Conservation (phyloP, 805 yeast species). For the Kodamaea neixiangensis region DNA sequence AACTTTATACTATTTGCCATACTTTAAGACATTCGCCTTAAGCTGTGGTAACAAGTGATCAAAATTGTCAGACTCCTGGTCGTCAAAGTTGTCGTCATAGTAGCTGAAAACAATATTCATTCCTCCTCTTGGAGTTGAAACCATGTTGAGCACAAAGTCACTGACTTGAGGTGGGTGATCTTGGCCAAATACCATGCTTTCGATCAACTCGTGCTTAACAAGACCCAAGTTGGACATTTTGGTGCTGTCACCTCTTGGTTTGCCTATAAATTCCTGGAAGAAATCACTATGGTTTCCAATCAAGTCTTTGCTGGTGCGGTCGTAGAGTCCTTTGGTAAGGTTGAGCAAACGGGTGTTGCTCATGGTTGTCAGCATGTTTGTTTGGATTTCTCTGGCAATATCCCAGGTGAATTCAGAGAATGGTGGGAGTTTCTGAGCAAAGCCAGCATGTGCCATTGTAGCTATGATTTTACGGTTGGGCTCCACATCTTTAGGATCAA, state of each 20-base stretch:
- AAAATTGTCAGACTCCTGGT: conserved; percentile 23
- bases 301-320: conserved; percentile 14
- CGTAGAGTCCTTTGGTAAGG: conserved; percentile 20
- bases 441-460: conserved; percentile 35
- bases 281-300: conserved; percentile 19
- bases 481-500: conserved; percentile 13
- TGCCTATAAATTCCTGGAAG: conserved; percentile 25
- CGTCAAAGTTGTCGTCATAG: conserved; percentile 29
- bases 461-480: conserved; percentile 29
- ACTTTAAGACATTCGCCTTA: conserved; percentile 21
- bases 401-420: conserved; percentile 36
- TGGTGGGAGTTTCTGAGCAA: conserved; percentile 33
- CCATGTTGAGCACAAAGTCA: conserved; percentile 36
- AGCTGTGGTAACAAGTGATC: conserved; percentile 23
- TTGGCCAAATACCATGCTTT: conserved; percentile 37
- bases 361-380: conserved; percentile 19
- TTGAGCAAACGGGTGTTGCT: conserved; percentile 28
- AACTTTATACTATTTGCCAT: not conserved
- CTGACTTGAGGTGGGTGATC: conserved; percentile 35
- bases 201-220: conserved; percentile 26
- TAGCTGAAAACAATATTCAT: conserved; percentile 36
- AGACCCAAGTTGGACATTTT: conserved; percentile 42
- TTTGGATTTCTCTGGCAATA: conserved; percentile 22
- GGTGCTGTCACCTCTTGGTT: conserved; percentile 30
- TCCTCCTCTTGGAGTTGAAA: conserved; percentile 34